phyloP scores from a whole-genome alignment of 352 stramenopile species.

The Phytophthora europaea region DNA sequence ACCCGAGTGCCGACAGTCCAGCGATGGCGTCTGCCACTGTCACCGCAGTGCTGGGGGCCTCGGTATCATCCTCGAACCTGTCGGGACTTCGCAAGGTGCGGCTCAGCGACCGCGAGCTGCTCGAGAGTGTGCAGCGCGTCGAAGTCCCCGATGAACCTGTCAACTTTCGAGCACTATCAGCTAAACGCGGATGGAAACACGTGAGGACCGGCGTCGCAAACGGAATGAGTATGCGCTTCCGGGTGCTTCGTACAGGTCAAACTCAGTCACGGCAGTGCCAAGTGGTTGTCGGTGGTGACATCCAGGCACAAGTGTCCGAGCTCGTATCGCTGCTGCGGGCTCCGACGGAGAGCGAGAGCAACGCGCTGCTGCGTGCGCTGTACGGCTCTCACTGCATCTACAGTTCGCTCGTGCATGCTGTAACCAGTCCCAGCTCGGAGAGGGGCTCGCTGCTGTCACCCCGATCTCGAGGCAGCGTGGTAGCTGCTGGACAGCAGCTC shows the following conservation, averaged over 20 bases:
- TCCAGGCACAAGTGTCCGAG: conserved; percentile 21
- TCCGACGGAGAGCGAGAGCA: conserved; percentile 40
- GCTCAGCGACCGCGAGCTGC: conserved; percentile 34
- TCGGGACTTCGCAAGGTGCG: conserved; percentile 26
- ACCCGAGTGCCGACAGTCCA: conserved; percentile 27
- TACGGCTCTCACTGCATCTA: conserved; percentile 41
- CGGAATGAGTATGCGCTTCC: conserved; percentile 26
- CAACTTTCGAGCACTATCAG: conserved; percentile 15
- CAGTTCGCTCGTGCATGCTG: conserved; percentile 39
- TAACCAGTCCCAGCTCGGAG: conserved; percentile 7
- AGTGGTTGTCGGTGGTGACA: conserved; percentile 28
- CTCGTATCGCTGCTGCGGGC: conserved; percentile 33
- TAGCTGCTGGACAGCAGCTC: conserved; percentile 22
- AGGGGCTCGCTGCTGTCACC: conserved; percentile 13
- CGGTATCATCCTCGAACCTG: conserved; percentile 21
- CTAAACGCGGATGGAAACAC: conserved; percentile 27
- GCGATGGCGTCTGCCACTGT: conserved; percentile 1
- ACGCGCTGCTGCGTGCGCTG: conserved; percentile 25
- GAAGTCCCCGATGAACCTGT: conserved; percentile 18
- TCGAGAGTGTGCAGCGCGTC: conserved; percentile 31
- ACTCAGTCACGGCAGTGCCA: conserved; percentile 18
- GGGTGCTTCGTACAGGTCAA: not conserved
- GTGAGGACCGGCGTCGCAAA: conserved; percentile 9
- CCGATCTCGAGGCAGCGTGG: not conserved
- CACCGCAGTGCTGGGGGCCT: conserved; percentile 15